These are phyloP conservation scores for Fragaria nilgerrensis DNA, from an alignment of 306 rosid species.

Conservation along the genomic window DNA sequence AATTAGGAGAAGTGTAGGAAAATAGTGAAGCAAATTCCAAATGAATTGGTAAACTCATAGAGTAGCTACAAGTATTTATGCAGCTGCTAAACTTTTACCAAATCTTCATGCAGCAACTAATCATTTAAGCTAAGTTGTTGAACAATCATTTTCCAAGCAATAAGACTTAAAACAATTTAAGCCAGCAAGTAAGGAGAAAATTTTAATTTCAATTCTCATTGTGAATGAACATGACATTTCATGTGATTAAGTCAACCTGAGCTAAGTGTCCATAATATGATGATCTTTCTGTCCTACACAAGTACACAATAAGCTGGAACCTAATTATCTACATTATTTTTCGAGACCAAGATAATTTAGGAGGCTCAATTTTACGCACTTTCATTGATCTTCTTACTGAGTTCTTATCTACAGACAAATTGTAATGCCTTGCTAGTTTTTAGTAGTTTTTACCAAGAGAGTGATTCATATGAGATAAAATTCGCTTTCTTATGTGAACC, in stretches of 20 bases:
- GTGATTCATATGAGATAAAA: background rate
- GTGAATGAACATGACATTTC: background rate
- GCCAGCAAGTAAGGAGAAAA: background rate
- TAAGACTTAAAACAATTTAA: background rate
- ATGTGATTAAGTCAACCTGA: conserved; percentile 2
- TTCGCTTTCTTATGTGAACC: background rate
- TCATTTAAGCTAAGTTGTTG: conserved; percentile 7
- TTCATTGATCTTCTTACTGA: too few relatives aligned
- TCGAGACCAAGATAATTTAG: background rate
- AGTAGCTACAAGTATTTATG: background rate
- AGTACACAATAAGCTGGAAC: background rate
- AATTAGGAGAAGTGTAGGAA: background rate
- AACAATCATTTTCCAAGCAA: background rate
- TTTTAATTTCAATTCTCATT: background rate
- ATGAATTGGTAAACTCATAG: background rate
- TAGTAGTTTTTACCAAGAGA: background rate
- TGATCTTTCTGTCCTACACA: background rate
- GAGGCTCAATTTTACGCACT: background rate
- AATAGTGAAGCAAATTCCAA: background rate
- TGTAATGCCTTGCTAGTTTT: background rate
- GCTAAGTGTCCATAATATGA: background rate
- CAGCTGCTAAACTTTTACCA: conserved; percentile 13
- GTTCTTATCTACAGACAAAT: background rate
- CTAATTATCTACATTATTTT: too few relatives aligned
- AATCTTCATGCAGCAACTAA: background rate